Evolutionary conservation across 768 basidiomycete genomes (phyloP), one percentile per base, ranked within the genome.

Genomic region (Fomitopsis pulvina): DNA sequence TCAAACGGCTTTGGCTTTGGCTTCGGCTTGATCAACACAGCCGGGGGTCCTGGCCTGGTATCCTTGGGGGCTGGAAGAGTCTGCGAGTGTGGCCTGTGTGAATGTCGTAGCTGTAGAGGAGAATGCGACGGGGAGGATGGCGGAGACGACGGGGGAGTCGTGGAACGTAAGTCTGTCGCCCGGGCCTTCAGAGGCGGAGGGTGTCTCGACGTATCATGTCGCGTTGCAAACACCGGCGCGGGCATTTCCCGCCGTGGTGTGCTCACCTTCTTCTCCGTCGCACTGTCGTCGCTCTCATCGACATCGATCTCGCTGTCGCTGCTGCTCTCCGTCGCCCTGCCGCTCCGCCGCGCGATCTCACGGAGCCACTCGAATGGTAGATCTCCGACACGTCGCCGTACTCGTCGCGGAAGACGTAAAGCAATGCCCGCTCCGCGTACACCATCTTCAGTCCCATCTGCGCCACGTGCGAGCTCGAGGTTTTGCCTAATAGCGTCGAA

Each of bases 401-500:
- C 67, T 1, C 68, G 58, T 29, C 66, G 59, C 1, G 80, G 72
- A 14, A 85, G 67, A 41, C 68, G 68, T 46, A 96, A 79, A 12
- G 89, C 82, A 30, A 95, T 94, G 28, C 88, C 85, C 58, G 92
- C 89, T 0, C 83, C 87, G 53, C 51, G 50, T 16, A 30, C 20
- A 2, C 48, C 48, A 11, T 50, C 41, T 4, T 45, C 50, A 7
- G 53, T 48, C 18, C 37, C 12, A 5, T 48, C 42, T 5, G 74
- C 63, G 2, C 71, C 73, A 22, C 71, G 73, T 2, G 83, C 78
- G 21, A 96, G 79, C 68, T 96, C 92, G 2, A 82, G 63, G 57
- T 92, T 90, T 67, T 92, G 89, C 32, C 88, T 83, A 58, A 98
- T 88, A 59, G 87, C 85, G 66, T 98, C 94, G 57, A 91, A 97